phyloP scores from a whole-genome alignment of 148 eudicot species.

The Diospyros lotus region DNA sequence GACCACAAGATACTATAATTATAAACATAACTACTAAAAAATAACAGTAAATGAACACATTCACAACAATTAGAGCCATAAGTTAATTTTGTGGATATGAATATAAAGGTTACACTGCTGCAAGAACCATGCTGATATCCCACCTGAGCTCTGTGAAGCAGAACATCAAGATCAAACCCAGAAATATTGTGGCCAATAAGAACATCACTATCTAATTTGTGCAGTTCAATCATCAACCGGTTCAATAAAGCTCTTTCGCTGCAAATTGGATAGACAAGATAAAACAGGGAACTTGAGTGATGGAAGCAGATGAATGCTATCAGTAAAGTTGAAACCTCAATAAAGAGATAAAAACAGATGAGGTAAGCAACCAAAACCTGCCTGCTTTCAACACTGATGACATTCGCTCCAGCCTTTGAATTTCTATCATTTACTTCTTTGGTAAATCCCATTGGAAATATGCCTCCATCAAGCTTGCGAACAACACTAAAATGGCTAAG shows the following conservation, averaged over 20 bases:
- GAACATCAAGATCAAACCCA: slow-evolving; percentile 94
- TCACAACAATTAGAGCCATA: not conserved
- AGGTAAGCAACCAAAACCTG: slow-evolving; percentile 18
- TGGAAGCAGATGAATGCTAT: not conserved
- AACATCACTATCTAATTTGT: slow-evolving; percentile 90
- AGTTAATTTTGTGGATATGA: not conserved
- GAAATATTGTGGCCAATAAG: slow-evolving; percentile 97
- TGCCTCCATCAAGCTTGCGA: slow-evolving; percentile 85
- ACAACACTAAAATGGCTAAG: slow-evolving; percentile 87
- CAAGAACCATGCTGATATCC: slow-evolving; percentile 1
- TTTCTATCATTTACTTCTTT: slow-evolving; percentile 68
- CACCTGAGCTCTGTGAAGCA: slow-evolving; percentile 93
- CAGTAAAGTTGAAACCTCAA: not conserved
- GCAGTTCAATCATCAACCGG: slow-evolving; percentile 79
- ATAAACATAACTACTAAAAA: slow-evolving; percentile 3
- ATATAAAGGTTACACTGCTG: not conserved
- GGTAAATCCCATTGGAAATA: slow-evolving; percentile 75
- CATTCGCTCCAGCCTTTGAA: slow-evolving; percentile 57
- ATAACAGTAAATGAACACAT: not conserved
- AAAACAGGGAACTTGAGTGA: not conserved
- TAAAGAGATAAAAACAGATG: slow-evolving; percentile 9
- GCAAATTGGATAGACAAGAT: slow-evolving; percentile 21
- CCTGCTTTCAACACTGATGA: slow-evolving; percentile 77
- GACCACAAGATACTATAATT: not conserved
- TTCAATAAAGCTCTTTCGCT: slow-evolving; percentile 89